Evolutionary conservation across 2,329 filamentous ascomycete genomes (phyloP), one percentile per base, ranked within the genome.

Genomic region (Ceratocystis albifundus): DNA sequence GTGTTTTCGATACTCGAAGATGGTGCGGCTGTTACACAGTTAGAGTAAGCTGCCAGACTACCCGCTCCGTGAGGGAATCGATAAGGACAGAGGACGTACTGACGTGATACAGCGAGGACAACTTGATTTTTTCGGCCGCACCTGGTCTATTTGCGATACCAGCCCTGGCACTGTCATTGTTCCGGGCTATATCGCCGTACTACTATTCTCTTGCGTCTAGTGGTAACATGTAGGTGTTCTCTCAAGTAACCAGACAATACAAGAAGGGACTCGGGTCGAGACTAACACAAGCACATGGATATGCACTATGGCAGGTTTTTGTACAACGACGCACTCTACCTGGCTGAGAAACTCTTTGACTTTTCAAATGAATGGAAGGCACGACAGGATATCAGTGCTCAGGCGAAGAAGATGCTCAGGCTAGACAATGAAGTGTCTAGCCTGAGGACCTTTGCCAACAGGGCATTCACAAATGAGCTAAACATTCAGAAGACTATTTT

Each of bases 141-240:
- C 78, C 82, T 6, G 88, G 86, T 0, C 77, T 94, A 0, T 90
- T 90, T 71, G 81, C 80, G 45, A 76, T 94, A 2, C 89, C 89
- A 1, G 88, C 85, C 0, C 81, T 90, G 20, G 80, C 86, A 1
- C 77, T 94, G 55, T 88, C 88, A n/a, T 84, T 92, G 76, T 94
- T 91, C 74, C 81, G 89, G 62, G 88, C 89, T 2, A 84, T 90
- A 1, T 88, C 89, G 4, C 84, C 87, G 0, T 83, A 88, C 67
- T 89, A 88, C 71, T 94, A 94, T 73, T 79, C 83, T 0, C 77
- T 83, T 15, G 79, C 84, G 48, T 76, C 77, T 15, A 82, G 81
- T 28, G 85, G 85, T 28, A 87, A 84, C 70, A 88, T 88, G 85
- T 86, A 75, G 72, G 82, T 71, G 7, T 20, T 65, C 41, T n/a